Conservation (phyloP, 129 eudicot genomes). For the Flaveria brownii region DNA sequence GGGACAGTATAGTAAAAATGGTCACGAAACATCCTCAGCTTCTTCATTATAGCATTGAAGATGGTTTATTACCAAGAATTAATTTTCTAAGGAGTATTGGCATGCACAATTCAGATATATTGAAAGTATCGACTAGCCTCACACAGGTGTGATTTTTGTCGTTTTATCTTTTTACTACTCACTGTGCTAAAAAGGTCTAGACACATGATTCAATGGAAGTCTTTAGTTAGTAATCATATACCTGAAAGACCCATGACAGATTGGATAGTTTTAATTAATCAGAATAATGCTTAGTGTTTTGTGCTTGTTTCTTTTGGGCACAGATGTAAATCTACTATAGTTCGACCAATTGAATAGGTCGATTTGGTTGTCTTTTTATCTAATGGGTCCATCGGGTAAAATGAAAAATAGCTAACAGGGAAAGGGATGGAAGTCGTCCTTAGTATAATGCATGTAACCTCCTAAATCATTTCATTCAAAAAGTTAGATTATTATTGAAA, state of each 20-base stretch:
- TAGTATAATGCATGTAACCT: neutral
- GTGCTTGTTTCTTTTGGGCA: neutral
- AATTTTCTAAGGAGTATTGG: conserved; percentile 91
- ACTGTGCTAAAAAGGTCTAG: neutral
- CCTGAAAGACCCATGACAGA: neutral
- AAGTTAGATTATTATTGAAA: neutral
- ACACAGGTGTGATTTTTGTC: conserved; percentile 62
- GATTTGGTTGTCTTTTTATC: neutral
- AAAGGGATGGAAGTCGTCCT: no score
- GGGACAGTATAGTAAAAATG: conserved; percentile 88
- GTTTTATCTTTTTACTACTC: neutral
- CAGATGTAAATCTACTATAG: neutral
- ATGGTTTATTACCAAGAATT: conserved; percentile 81
- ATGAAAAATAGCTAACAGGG: neutral
- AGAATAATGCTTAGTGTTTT: neutral
- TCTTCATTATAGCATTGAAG: conserved; percentile 94
- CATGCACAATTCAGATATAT: conserved; percentile 72
- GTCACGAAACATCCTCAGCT: conserved; percentile 90
- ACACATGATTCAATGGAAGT: neutral
- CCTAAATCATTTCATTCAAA: neutral
- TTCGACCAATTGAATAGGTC: neutral
- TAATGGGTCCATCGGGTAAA: neutral
- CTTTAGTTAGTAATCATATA: neutral
- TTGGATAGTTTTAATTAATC: neutral
- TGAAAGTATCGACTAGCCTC: conserved; percentile 83